phyloP scores from a whole-genome alignment of 805 yeast species.

The Ogataea minuta region DNA sequence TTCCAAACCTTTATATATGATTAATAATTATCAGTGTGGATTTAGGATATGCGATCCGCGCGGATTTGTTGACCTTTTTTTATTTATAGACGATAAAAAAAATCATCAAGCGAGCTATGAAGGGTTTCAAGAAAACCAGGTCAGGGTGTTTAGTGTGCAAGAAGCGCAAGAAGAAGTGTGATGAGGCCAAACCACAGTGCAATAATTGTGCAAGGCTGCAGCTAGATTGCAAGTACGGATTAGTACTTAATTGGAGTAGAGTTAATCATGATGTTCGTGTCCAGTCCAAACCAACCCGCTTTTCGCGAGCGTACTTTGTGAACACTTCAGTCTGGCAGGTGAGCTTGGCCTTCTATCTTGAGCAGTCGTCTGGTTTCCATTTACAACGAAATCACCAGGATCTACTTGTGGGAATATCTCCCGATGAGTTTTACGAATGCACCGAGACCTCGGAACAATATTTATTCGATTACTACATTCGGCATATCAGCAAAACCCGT shows the following conservation, averaged over 20 bases:
- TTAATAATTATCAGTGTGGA: background rate
- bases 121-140: slow-evolving; percentile 17
- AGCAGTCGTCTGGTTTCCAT: background rate
- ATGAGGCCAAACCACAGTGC: slow-evolving; percentile 28
- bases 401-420: background rate
- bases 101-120: slow-evolving; percentile 1
- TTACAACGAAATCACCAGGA: background rate
- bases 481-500: slow-evolving; percentile 24
- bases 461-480: slow-evolving; percentile 26
- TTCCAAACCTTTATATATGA: background rate
- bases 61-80: background rate
- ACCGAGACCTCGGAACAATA: slow-evolving; percentile 10
- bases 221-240: slow-evolving; percentile 16
- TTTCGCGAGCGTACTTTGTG: background rate
- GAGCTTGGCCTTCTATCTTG: slow-evolving; percentile 7
- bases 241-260: slow-evolving; percentile 4
- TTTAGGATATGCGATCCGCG: slow-evolving; percentile 9
- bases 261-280: slow-evolving; percentile 1
- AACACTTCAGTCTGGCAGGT: slow-evolving; percentile 1
- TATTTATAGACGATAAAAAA: background rate
- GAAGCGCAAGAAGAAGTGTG: slow-evolving; percentile 42
- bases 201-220: slow-evolving; percentile 20
- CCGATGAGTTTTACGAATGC: background rate
- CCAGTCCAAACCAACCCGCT: background rate
- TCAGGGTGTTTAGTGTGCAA: slow-evolving; percentile 45